These are phyloP conservation scores for Phytopythium cucurbitacearum DNA, from an alignment of 352 stramenopile species.

Conservation along the genomic window DNA sequence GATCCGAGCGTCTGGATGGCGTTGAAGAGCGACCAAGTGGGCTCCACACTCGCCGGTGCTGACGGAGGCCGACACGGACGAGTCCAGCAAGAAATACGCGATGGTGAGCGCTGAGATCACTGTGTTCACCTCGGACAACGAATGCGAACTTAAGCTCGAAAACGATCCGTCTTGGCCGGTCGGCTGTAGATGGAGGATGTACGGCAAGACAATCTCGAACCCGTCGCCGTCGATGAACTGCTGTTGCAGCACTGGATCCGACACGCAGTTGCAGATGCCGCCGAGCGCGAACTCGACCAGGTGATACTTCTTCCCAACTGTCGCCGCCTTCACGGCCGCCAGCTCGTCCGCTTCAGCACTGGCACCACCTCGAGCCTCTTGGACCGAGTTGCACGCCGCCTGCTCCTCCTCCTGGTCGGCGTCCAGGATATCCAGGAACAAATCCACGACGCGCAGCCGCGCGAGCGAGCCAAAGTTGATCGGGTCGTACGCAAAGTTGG, in stretches of 20 bases:
- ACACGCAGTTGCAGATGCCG: conserved; percentile 77
- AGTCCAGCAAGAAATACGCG: conserved; percentile 69
- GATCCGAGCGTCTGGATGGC: conserved; percentile 34
- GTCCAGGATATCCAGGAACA: conserved; percentile 76
- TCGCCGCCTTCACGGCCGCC: conserved; percentile 2
- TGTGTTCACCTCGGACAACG: conserved; percentile 29
- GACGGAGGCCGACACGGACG: conserved; percentile 34
- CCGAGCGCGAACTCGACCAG: conserved; percentile 66
- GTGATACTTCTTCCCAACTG: conserved; percentile 15
- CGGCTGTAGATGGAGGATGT: conserved; percentile 22
- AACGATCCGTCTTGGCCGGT: not conserved
- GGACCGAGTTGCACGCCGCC: not conserved
- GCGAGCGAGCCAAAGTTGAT: conserved; percentile 72
- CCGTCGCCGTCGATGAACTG: conserved; percentile 50
- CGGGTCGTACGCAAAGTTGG: conserved; percentile 84
- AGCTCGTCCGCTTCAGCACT: not conserved
- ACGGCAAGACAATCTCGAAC: conserved; percentile 35
- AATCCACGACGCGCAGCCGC: conserved; percentile 56
- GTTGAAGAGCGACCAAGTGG: conserved; percentile 27
- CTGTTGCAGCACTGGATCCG: conserved; percentile 46
- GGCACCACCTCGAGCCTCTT: not conserved
- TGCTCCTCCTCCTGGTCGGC: conserved; percentile 26
- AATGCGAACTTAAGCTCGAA: not conserved
- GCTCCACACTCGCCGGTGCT: conserved; percentile 23
- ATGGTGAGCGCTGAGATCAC: conserved; percentile 51